A percentile compares a stretch with the other conserved stretches of the same genome.
phyloP scores from a whole-genome alignment of 345 rosid genomes.

The Alliaria petiolata region DNA sequence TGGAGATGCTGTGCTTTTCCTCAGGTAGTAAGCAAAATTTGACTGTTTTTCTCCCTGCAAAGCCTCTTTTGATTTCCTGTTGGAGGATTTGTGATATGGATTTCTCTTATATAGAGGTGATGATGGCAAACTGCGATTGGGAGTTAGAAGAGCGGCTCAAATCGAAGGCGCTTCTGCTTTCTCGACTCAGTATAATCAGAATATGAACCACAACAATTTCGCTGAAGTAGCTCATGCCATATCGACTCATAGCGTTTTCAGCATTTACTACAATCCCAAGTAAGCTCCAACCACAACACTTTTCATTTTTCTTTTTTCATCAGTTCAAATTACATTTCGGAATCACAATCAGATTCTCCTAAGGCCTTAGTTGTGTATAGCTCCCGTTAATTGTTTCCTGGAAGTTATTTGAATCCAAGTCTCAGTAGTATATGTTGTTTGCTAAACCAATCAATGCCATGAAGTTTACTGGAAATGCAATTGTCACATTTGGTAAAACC shows the following conservation, averaged over 20 bases:
- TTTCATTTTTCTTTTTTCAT: not conserved
- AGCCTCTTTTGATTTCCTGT: not conserved
- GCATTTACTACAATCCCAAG: slow-evolving; percentile 94
- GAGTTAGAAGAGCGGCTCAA: slow-evolving; percentile 87
- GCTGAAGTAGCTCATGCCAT: slow-evolving; percentile 69
- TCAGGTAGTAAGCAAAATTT: slow-evolving; percentile 45
- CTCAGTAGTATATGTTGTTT: not conserved
- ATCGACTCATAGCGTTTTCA: slow-evolving; percentile 54
- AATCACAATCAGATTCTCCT: not conserved
- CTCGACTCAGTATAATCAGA: slow-evolving; percentile 47
- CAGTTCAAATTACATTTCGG: not conserved
- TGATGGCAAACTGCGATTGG: slow-evolving; percentile 91
- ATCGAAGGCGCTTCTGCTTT: slow-evolving; percentile 50
- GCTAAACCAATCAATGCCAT: not conserved
- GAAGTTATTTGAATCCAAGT: not conserved
- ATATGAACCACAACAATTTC: slow-evolving; percentile 52
- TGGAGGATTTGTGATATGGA: not conserved
- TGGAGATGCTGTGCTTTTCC: slow-evolving; percentile 98
- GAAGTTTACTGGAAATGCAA: not conserved
- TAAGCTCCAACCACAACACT: slow-evolving; percentile 20
- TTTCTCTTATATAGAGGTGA: slow-evolving; percentile 62
- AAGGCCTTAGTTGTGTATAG: not conserved
- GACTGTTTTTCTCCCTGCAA: not conserved
- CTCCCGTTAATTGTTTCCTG: not conserved
- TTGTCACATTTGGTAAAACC: not conserved